phyloP scores from a whole-genome alignment of 1,284 basidiomycete species.

The Gymnopus androsaceus region DNA sequence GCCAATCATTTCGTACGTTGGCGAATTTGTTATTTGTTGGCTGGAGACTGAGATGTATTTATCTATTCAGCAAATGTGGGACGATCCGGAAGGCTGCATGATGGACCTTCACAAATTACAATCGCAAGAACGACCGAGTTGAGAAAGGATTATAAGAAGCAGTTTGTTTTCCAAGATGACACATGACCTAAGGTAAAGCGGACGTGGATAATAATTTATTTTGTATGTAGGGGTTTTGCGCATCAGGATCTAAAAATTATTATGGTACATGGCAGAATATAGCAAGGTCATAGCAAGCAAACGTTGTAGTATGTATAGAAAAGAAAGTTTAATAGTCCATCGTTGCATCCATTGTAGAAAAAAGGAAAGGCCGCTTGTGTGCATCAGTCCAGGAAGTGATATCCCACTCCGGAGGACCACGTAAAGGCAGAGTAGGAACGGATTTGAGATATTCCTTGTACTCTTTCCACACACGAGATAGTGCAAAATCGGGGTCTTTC shows the following conservation, averaged over 20 bases:
- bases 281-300: no score
- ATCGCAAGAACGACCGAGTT: no score
- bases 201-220: no score
- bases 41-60: not conserved
- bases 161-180: no score
- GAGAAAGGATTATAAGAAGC: no score
- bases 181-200: no score
- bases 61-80: slow-evolving; percentile 1
- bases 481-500: slow-evolving; percentile 26
- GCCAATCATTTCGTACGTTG: slow-evolving; percentile 16
- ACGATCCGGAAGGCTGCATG: slow-evolving; percentile 2
- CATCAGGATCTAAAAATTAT: no score
- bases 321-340: no score
- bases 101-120: no score
- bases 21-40: not conserved
- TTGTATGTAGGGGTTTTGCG: no score
- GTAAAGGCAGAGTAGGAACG: slow-evolving; percentile 29
- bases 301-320: no score
- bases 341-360: slow-evolving; percentile 14
- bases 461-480: slow-evolving; percentile 38
- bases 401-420: slow-evolving; percentile 39
- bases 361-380: slow-evolving; percentile 33
- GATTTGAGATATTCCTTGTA: slow-evolving; percentile 33
- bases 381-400: slow-evolving; percentile 34
- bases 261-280: no score